Percentiles rank a stretch among this genome's conserved stretches.
Evolutionary conservation across 106 monocot genomes (phyloP).

Genomic region (Phalaenopsis equestris): DNA sequence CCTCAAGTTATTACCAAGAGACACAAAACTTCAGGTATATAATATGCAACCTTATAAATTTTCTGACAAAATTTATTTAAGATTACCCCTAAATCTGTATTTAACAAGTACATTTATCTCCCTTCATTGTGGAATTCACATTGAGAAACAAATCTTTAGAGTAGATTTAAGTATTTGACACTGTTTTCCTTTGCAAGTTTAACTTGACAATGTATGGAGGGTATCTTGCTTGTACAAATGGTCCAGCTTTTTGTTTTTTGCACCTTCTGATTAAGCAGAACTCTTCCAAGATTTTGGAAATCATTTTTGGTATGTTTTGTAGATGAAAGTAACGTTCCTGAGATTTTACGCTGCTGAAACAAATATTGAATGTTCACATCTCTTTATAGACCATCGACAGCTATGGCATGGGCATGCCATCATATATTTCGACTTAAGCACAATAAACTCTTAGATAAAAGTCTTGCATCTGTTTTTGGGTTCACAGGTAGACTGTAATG

Average conservation of each 20-base stretch:
- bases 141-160: too few species aligned
- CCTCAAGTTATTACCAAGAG: conserved; percentile 72
- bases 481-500: too few species aligned
- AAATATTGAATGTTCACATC: too few species aligned
- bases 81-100: neutral
- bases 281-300: neutral
- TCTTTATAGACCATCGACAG: too few species aligned
- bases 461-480: too few species aligned
- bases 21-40: conserved; percentile 85
- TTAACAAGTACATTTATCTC: neutral
- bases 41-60: neutral
- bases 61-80: neutral
- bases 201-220: neutral
- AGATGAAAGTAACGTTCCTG: too few species aligned
- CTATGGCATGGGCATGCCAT: too few species aligned
- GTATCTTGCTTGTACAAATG: neutral
- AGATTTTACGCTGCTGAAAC: too few species aligned
- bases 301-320: neutral
- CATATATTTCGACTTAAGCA: too few species aligned
- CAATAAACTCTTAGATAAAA: too few species aligned
- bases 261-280: neutral
- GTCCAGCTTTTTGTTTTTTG: neutral
- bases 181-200: neutral
- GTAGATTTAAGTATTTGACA: neutral
- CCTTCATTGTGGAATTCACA: neutral